Base-by-base conservation (phyloP, 2,329 filamentous ascomycete genomes). In the Chaetomiaceae sp. region DNA sequence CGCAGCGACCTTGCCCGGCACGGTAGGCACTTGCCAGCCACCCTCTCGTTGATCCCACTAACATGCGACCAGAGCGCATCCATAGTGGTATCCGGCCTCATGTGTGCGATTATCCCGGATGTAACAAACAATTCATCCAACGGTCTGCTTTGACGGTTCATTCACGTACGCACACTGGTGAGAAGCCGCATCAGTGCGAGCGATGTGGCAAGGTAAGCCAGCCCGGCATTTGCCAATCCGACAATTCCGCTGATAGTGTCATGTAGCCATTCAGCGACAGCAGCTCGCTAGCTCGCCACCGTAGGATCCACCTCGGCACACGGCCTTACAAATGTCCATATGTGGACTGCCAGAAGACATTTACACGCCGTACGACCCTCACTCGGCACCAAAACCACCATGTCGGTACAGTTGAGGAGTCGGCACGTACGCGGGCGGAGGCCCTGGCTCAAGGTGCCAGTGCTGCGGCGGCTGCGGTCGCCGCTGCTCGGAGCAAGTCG, bases 121-220 rank as follows among this genome's bases (percentile, higher is more conserved):
- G 94, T 69, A 89, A 89, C 60, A 99, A 97, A 72, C 89, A 92
- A 66, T 99, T 99, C 68, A 99, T 99, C 62, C 94, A 99, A 71
- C 82, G 94, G 52, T 96, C 91, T 25, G 94, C 94, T 20, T 74
- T 99, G 68, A 99, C 94, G 0, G 94, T 99, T 7, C 94, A 97
- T 70, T 86, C 89, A 66, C 87, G 94, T 62, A 91, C 96, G 18
- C 94, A 99, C 71, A 97, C 94, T 2, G 94, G 94, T 60, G 94
- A 97, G 74, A 99, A 99, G 73, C 94, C 94, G 46, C 94, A 99
- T 65, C 92, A 94, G 84, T 99, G 94, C 68, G 94, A 96, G 72
- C 84, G 89, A 58, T 97, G 94, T 69, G 89, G 90, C 69, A 97
- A 97, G 85, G 91, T 96, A 77, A 65, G 79, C 11, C 20, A 14